These are phyloP conservation scores for Xylaria sp. DNA, from an alignment of 2,329 filamentous ascomycete genomes.

Conservation along the genomic window DNA sequence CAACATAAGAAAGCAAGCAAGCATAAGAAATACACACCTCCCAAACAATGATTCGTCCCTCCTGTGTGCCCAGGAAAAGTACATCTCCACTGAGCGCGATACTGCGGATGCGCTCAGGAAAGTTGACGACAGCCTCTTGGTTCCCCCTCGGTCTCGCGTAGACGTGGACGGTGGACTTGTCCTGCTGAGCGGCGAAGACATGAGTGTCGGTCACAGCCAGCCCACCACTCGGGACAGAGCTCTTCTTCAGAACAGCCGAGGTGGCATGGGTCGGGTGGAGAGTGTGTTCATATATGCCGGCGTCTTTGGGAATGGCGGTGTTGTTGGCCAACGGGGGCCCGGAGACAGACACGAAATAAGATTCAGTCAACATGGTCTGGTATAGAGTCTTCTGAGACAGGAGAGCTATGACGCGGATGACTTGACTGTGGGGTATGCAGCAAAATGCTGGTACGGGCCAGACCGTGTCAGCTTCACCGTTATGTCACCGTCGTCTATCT, in stretches of 20 bases:
- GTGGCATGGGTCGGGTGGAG: constrained; percentile 78
- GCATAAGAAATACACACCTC: constrained; percentile 66
- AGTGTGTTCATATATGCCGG: constrained; percentile 85
- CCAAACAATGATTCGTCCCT: constrained; percentile 88
- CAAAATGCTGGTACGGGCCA: neutral
- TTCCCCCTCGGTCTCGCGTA: constrained; percentile 84
- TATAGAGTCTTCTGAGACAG: no score
- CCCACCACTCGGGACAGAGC: constrained; percentile 77
- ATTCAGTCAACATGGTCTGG: constrained; percentile 61
- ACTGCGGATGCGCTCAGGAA: constrained; percentile 84
- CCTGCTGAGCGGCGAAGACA: constrained; percentile 87
- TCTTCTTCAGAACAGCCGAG: constrained; percentile 87
- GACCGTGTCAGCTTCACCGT: neutral
- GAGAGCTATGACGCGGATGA: neutral
- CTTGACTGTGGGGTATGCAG: neutral
- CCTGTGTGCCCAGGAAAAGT: constrained; percentile 79
- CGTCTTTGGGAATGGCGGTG: constrained; percentile 73
- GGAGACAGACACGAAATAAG: constrained; percentile 63
- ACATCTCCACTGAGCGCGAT: constrained; percentile 75
- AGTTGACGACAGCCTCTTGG: constrained; percentile 86
- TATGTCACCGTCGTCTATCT: neutral
- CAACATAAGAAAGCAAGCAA: neutral
- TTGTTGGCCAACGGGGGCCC: constrained; percentile 65
- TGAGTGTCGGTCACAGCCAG: constrained; percentile 82
- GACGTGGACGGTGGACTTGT: constrained; percentile 91